Evolutionary conservation across 78 protist species (phyloP).

Genomic region (Monosiga brevicollis): DNA sequence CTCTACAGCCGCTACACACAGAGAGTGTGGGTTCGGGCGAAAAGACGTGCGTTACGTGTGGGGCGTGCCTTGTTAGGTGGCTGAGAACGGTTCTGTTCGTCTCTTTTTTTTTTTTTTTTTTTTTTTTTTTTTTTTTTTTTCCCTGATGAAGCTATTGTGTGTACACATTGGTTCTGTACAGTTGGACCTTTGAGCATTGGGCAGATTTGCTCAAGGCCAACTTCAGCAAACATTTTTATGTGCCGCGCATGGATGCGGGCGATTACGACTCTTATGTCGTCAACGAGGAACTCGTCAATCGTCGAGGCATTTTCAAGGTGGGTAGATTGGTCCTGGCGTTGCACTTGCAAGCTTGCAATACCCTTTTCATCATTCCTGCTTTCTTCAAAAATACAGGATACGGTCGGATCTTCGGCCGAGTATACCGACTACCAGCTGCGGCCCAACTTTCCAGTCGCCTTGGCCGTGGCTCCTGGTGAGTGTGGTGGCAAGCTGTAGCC

Average conservation of each 20-base stretch:
- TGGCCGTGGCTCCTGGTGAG: slow-evolving; percentile 58
- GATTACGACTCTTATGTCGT: slow-evolving; percentile 18
- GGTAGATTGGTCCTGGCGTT: not conserved
- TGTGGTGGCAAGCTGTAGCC: slow-evolving; percentile 7
- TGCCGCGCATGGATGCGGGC: slow-evolving; percentile 32
- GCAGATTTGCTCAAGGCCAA: slow-evolving; percentile 18
- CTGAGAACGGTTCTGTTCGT: not conserved
- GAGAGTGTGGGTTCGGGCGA: not conserved
- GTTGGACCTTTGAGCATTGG: slow-evolving; percentile 43
- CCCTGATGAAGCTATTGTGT: not conserved
- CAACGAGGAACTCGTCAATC: slow-evolving; percentile 30
- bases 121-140: not conserved
- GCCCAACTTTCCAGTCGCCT: slow-evolving; percentile 75
- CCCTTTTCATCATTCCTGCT: too few relatives aligned
- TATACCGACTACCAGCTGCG: slow-evolving; percentile 79
- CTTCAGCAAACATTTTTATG: slow-evolving; percentile 52
- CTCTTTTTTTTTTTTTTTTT: too few relatives aligned
- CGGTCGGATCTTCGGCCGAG: slow-evolving; percentile 33
- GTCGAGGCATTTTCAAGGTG: slow-evolving; percentile 78
- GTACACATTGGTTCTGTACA: not conserved
- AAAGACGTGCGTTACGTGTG: not conserved
- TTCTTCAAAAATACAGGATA: too few relatives aligned
- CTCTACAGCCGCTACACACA: too few relatives aligned
- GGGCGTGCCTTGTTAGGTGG: not conserved
- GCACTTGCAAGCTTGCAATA: not conserved